Conservation (phyloP, 2,329 filamentous ascomycete genomes). For the Apiospora saccharicola region DNA sequence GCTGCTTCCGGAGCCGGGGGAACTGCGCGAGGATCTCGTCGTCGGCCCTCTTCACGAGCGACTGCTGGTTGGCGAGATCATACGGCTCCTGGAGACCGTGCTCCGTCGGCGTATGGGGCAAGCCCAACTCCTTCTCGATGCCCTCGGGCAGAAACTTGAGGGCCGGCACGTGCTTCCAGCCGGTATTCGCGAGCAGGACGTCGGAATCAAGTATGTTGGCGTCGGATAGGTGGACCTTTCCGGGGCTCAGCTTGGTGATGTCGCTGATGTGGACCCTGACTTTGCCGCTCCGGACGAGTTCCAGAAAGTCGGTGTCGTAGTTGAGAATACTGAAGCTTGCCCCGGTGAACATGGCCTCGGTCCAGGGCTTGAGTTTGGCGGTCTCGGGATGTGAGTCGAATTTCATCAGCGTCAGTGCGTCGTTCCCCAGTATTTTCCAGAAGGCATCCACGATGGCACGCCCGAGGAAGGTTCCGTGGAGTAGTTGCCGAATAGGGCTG, state of each 20-base stretch:
- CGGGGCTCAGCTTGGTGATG: constrained; percentile 53
- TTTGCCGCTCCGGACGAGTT: constrained; percentile 59
- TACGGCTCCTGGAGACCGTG: constrained; percentile 32
- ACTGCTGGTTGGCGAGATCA: constrained; percentile 47
- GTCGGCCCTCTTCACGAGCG: constrained; percentile 52
- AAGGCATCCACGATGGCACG: constrained; percentile 62
- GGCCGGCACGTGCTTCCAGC: constrained; percentile 55
- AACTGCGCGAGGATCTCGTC: constrained; percentile 57
- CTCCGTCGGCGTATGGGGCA: constrained; percentile 47
- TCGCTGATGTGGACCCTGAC: constrained; percentile 64
- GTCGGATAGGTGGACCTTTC: constrained; percentile 54
- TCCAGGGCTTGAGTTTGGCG: constrained; percentile 62
- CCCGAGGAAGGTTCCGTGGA: constrained; percentile 65
- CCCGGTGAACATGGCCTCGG: constrained; percentile 59
- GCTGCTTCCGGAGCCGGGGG: constrained; percentile 55
- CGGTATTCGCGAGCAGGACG: constrained; percentile 62
- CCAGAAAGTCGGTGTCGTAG: constrained; percentile 62
- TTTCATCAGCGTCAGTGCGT: constrained; percentile 60
- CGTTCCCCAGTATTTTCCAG: constrained; percentile 63
- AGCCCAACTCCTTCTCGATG: constrained; percentile 52
- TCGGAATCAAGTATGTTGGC: constrained; percentile 51
- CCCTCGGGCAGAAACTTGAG: constrained; percentile 54
- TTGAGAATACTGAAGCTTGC: constrained; percentile 67
- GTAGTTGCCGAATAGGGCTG: constrained; percentile 58
- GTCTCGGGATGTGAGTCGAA: constrained; percentile 62